Percentiles rank a stretch among this genome's conserved stretches.
Conservation (phyloP, 805 yeast species). For the Candida nonsorbophila region DNA sequence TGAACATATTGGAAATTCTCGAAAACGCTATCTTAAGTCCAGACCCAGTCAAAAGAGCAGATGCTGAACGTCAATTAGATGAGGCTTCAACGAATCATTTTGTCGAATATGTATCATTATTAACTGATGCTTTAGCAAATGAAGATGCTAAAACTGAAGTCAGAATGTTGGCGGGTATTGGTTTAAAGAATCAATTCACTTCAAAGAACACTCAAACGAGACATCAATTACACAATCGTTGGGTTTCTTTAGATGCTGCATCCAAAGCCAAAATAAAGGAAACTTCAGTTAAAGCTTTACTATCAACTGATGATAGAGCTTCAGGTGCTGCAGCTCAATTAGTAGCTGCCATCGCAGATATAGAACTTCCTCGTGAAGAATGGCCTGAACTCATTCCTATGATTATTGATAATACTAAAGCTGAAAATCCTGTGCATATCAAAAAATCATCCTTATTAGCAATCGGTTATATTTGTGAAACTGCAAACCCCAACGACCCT, state of each 20-base stretch:
- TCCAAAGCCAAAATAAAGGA: conserved; percentile 63
- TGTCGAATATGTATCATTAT: conserved; percentile 62
- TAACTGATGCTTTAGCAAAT: conserved; percentile 68
- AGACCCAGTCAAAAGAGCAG: conserved; percentile 60
- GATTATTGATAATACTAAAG: conserved; percentile 80
- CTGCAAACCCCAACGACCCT: conserved; percentile 77
- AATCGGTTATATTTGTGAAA: conserved; percentile 94
- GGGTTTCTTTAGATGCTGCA: conserved; percentile 58
- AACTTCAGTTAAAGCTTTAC: conserved; percentile 51
- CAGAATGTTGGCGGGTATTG: conserved; percentile 85
- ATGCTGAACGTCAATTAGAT: conserved; percentile 74
- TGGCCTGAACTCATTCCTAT: conserved; percentile 86
- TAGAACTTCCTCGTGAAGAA: conserved; percentile 80
- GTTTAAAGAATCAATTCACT: conserved; percentile 80
- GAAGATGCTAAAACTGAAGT: conserved; percentile 67
- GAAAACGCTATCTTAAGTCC: conserved; percentile 75
- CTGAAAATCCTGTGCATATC: conserved; percentile 69
- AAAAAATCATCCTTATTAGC: conserved; percentile 85
- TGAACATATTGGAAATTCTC: conserved; percentile 60
- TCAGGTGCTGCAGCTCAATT: conserved; percentile 88
- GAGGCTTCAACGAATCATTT: conserved; percentile 71
- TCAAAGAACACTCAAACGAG: conserved; percentile 69
- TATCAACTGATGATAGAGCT: conserved; percentile 67
- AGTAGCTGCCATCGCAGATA: conserved; percentile 95
- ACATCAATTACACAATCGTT: conserved; percentile 59